These are phyloP conservation scores for Mallotus nudiflorus DNA, from an alignment of 345 rosid genomes.

Conservation along the genomic window DNA sequence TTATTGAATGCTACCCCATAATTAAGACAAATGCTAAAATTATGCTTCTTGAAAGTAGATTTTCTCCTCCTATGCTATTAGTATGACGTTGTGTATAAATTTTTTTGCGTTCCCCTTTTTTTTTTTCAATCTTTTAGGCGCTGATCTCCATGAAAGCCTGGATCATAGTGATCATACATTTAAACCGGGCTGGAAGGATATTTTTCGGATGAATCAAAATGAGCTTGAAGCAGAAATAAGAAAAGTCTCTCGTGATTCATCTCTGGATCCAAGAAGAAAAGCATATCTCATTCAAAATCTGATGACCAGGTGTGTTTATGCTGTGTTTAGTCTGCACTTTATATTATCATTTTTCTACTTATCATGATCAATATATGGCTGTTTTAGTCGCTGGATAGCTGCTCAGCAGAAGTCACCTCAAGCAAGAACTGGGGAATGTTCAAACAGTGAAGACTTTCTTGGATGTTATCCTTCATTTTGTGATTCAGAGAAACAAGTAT, in stretches of 20 bases:
- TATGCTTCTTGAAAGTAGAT: slow-evolving; percentile 12
- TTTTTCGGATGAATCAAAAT: slow-evolving; percentile 70
- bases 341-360: slow-evolving; percentile 12
- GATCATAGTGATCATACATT: slow-evolving; percentile 49
- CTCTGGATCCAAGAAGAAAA: slow-evolving; percentile 78
- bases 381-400: slow-evolving; percentile 70
- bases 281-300: slow-evolving; percentile 70
- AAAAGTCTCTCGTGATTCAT: slow-evolving; percentile 74
- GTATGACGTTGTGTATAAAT: slow-evolving; percentile 15
- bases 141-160: slow-evolving; percentile 43
- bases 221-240: slow-evolving; percentile 66
- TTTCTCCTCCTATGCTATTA: slow-evolving; percentile 3
- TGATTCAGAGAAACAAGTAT: slow-evolving; percentile 53
- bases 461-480: slow-evolving; percentile 64
- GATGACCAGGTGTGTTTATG: slow-evolving; percentile 57
- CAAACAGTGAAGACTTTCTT: slow-evolving; percentile 51
- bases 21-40: slow-evolving; percentile 4
- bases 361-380: slow-evolving; percentile 15
- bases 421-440: slow-evolving; percentile 37
- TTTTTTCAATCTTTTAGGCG: slow-evolving; percentile 23
- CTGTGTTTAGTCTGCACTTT: slow-evolving; percentile 1
- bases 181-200: slow-evolving; percentile 71
- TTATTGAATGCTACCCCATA: slow-evolving; percentile 5
- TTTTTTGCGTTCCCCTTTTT: neutral
- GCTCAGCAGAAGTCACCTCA: slow-evolving; percentile 64